Percentiles rank a stretch among this genome's conserved stretches.
phyloP scores from a whole-genome alignment of 2,329 filamentous ascomycete genomes.

The Calonectria leucothoes region DNA sequence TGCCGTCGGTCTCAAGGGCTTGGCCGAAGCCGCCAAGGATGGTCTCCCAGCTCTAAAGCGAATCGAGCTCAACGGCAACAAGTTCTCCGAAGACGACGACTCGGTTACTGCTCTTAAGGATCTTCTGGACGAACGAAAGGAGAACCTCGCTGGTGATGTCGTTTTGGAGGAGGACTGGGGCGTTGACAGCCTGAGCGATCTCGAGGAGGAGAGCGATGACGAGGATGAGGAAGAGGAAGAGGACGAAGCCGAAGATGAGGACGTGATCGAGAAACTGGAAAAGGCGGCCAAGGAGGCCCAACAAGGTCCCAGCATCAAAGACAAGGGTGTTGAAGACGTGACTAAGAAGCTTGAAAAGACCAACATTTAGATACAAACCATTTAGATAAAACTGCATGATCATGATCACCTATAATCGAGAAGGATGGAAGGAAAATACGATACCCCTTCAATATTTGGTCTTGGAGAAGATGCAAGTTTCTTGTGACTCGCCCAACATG shows the following conservation, averaged over 20 bases:
- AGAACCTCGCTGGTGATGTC: constrained; percentile 73
- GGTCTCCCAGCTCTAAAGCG: constrained; percentile 82
- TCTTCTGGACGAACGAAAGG: constrained; percentile 81
- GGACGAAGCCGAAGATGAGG: constrained; percentile 74
- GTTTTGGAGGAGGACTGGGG: constrained; percentile 86
- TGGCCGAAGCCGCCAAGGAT: constrained; percentile 75
- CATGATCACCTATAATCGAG: constrained; percentile 33
- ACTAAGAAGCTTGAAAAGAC: constrained; percentile 82
- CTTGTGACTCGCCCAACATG: not conserved
- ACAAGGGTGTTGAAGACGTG: constrained; percentile 84
- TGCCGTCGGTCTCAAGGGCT: constrained; percentile 75
- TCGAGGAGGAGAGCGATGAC: constrained; percentile 80
- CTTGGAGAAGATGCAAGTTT: not conserved
- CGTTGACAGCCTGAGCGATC: constrained; percentile 86
- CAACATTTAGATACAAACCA: constrained; percentile 53
- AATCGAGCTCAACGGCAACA: constrained; percentile 96
- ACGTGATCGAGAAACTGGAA: constrained; percentile 75
- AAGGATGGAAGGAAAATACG: constrained; percentile 42
- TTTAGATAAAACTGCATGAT: constrained; percentile 43
- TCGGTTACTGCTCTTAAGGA: constrained; percentile 76
- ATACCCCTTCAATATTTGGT: constrained; percentile 43
- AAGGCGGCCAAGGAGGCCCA: constrained; percentile 79
- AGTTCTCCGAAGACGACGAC: constrained; percentile 87
- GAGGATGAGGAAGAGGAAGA: constrained; percentile 77
- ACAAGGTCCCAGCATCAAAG: constrained; percentile 78